A percentile compares a stretch with the other conserved stretches of the same genome.
Evolutionary conservation across 768 basidiomycete genomes (phyloP).

Genomic region (Mycena latifolia): DNA sequence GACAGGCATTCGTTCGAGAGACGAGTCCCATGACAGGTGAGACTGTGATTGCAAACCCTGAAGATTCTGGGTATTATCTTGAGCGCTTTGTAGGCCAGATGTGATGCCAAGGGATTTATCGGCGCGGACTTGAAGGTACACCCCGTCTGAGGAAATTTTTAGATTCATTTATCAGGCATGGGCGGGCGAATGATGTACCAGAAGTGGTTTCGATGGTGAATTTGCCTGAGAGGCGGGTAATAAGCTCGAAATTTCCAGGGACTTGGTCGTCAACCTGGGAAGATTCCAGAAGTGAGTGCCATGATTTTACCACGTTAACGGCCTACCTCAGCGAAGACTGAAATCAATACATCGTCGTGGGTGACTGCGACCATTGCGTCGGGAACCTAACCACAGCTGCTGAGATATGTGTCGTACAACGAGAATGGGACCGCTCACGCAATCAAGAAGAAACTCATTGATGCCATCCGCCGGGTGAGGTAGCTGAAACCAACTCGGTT

Average conservation of each 20-base stretch:
- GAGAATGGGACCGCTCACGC: neutral
- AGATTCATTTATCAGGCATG: too few species aligned
- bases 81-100: too few species aligned
- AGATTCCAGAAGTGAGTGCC: neutral
- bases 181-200: too few species aligned
- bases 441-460: conserved; percentile 9
- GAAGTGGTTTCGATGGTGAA: too few species aligned
- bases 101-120: too few species aligned
- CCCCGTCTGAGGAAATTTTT: too few species aligned
- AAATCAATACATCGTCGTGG: conserved; percentile 17
- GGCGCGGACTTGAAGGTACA: too few species aligned
- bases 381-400: neutral
- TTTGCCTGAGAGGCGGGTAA: neutral
- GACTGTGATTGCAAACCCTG: too few species aligned
- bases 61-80: too few species aligned
- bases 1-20: too few species aligned
- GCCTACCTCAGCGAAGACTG: neutral
- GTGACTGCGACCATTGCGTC: conserved; percentile 10
- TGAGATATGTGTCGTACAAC: too few species aligned
- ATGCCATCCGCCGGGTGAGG: conserved; percentile 9
- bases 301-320: neutral
- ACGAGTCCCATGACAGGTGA: too few species aligned
- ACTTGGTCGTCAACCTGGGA: neutral
- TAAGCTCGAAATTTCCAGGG: neutral
- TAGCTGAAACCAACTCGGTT: neutral